A percentile compares a stretch with the other conserved stretches of the same genome.
Conservation (phyloP, 306 rosid genomes). For the Ochetophila trinervis region DNA sequence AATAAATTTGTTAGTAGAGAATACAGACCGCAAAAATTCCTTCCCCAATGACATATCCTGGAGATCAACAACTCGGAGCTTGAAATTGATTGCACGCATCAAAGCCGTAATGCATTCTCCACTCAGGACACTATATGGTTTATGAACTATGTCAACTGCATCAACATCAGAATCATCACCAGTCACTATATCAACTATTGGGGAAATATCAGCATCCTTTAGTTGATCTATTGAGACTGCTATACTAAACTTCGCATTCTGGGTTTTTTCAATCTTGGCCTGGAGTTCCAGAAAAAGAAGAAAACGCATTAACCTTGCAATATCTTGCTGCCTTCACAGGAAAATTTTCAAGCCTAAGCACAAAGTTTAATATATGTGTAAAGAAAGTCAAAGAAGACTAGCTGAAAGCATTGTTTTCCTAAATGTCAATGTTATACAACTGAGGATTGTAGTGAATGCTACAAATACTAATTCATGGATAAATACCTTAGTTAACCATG, state of each 20-base stretch:
- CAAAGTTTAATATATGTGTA: neutral
- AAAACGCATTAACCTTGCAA: neutral
- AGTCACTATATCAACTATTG: conserved; percentile 51
- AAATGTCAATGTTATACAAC: no score
- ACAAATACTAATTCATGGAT: neutral
- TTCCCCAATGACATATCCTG: conserved; percentile 51
- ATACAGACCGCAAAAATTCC: conserved; percentile 56
- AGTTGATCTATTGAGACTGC: conserved; percentile 52
- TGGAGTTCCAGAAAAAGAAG: conserved; percentile 19
- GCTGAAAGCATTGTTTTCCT: neutral
- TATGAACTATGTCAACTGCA: conserved; percentile 55
- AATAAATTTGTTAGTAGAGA: neutral
- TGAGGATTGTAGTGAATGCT: neutral
- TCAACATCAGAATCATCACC: conserved; percentile 47
- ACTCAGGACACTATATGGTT: conserved; percentile 42
- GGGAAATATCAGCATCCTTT: conserved; percentile 54
- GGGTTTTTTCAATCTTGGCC: conserved; percentile 48
- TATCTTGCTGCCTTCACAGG: neutral
- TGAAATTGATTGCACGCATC: conserved; percentile 53
- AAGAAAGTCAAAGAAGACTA: neutral
- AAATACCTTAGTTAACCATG: conserved; percentile 43
- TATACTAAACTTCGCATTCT: conserved; percentile 40
- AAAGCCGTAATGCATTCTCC: conserved; percentile 52
- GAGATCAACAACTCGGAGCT: conserved; percentile 70
- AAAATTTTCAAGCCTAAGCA: neutral